Conservation (phyloP, 2,329 filamentous ascomycete genomes). For the Colletotrichum scovillei region DNA sequence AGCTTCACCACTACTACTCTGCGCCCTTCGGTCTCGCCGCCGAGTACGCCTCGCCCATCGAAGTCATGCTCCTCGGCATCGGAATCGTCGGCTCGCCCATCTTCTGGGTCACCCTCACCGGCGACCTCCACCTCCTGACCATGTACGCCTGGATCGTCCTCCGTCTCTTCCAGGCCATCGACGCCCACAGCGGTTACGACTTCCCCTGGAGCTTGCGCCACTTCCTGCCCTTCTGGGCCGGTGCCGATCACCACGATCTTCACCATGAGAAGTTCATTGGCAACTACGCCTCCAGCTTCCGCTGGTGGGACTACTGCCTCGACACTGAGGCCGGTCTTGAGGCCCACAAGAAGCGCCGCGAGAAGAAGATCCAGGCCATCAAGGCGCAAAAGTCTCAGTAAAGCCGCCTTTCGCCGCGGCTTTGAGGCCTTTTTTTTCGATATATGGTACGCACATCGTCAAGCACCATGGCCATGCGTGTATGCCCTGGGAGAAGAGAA, state of each 20-base stretch:
- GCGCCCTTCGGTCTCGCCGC: slow-evolving; percentile 96
- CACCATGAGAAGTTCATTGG: slow-evolving; percentile 99
- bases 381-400: slow-evolving; percentile 77
- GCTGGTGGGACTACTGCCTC: slow-evolving; percentile 97
- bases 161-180: slow-evolving; percentile 96
- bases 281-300: slow-evolving; percentile 97
- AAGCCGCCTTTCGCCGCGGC: slow-evolving; percentile 36
- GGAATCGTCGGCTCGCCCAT: slow-evolving; percentile 88
- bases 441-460: background rate
- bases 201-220: slow-evolving; percentile 98
- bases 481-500: background rate
- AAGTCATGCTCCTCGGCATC: slow-evolving; percentile 93
- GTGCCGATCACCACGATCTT: slow-evolving; percentile 94
- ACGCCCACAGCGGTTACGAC: slow-evolving; percentile 97
- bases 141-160: slow-evolving; percentile 98
- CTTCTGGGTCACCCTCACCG: slow-evolving; percentile 83
- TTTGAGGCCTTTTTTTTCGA: background rate
- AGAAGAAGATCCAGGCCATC: slow-evolving; percentile 77
- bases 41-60: slow-evolving; percentile 97
- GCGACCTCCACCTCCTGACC: slow-evolving; percentile 92
- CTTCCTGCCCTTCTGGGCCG: slow-evolving; percentile 97
- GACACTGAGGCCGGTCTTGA: slow-evolving; percentile 95
- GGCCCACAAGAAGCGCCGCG: slow-evolving; percentile 84
- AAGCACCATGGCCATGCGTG: background rate
- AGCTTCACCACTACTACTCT: slow-evolving; percentile 99